Evolutionary conservation across 129 eudicot species (phyloP), one percentile per base, ranked within the genome.

Genomic region (Artemisia tridentata): DNA sequence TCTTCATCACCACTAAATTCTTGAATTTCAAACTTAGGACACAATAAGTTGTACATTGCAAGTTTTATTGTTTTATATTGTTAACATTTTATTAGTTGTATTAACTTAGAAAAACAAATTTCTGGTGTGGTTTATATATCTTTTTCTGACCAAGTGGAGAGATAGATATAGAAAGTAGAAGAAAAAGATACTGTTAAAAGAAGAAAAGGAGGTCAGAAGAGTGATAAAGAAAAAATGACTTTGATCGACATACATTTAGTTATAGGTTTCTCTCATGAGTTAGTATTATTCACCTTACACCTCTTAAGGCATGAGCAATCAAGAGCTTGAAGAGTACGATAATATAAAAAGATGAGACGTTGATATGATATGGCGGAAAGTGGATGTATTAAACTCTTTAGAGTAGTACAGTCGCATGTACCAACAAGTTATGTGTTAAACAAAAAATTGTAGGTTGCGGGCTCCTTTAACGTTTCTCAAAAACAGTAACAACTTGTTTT

Each of bases 161-260:
- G 25, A 60, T 5, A 55, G 61, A 60, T 21, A 18, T 5, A 66
- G 53, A 47, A 48, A 48, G 71, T 48, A 48, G 43, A 12, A 23
- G 57, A 51, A 74, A 52, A 64, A 31, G 63, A 72, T 59, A 13
- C 57, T 46, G 55, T 45, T 11, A 38, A 52, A 64, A 16, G 68
- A 72, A 48, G 76, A 72, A 73, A 72, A 61, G 41, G 62, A 73
- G 49, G 77, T 72, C 69, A 60, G 69, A 72, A 63, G 77, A 73
- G 68, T 47, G 59, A 72, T 59, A 72, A 61, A 72, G 77, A 61
- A 72, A 38, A 72, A 49, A 29, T 51, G 45, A 16, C 47, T 68
- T 68, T 68, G 72, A 29, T 29, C 34, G 34, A 14, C 72, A 47
- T 67, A 50, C 60, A 27, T 68, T 21, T 66, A 66, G 20, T 66